These are phyloP conservation scores for Pythium sp. DNA, from an alignment of 352 stramenopile species.

Conservation along the genomic window DNA sequence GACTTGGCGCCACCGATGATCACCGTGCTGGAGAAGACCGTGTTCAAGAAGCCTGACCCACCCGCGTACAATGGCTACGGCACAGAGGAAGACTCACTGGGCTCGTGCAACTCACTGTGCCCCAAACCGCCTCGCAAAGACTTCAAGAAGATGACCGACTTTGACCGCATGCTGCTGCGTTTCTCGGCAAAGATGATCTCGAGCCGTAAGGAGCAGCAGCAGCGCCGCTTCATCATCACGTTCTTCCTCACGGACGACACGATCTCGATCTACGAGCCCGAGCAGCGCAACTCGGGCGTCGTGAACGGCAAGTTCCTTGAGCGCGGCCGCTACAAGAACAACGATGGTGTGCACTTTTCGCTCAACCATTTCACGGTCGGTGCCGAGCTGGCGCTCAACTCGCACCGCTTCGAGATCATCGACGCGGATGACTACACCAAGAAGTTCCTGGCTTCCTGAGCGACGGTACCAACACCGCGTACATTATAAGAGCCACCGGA, in stretches of 20 bases:
- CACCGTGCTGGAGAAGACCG: conserved; percentile 40
- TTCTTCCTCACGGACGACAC: conserved; percentile 86
- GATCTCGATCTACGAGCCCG: conserved; percentile 69
- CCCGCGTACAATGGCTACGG: conserved; percentile 74
- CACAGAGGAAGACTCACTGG: conserved; percentile 74
- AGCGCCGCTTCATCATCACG: conserved; percentile 78
- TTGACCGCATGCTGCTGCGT: conserved; percentile 75
- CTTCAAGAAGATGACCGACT: conserved; percentile 76
- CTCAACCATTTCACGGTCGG: conserved; percentile 63
- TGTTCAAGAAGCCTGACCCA: conserved; percentile 57
- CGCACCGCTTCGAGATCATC: conserved; percentile 72
- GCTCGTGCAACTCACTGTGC: conserved; percentile 55
- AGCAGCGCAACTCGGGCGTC: conserved; percentile 75
- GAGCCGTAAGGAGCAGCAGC: conserved; percentile 68
- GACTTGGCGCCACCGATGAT: conserved; percentile 39
- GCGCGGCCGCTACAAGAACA: conserved; percentile 64
- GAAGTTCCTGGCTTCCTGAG: conserved; percentile 66
- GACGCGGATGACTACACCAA: conserved; percentile 83
- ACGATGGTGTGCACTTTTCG: conserved; percentile 50
- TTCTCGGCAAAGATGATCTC: conserved; percentile 73
- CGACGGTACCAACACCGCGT: background rate
- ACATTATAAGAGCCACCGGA: too few species aligned
- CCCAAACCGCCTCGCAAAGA: conserved; percentile 77
- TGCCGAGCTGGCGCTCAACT: conserved; percentile 56
- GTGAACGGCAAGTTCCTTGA: conserved; percentile 87